phyloP scores from a whole-genome alignment of 2,329 filamentous ascomycete species.

The Metarhizium rileyi region DNA sequence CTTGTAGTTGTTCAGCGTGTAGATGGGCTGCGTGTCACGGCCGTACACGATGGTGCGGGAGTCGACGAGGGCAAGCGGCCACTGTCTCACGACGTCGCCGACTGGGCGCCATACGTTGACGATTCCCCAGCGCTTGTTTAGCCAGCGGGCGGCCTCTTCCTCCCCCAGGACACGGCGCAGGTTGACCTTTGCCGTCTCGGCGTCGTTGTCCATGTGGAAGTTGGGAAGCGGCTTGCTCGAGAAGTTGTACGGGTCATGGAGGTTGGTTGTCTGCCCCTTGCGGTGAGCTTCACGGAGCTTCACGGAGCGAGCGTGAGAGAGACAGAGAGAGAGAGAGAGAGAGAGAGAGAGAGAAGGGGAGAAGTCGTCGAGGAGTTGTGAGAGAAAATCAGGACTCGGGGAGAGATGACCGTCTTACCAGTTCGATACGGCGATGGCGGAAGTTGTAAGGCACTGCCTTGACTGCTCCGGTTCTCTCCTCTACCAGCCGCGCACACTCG shows the following conservation, averaged over 20 bases:
- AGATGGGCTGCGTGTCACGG: conserved; percentile 1
- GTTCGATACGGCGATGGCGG: background rate
- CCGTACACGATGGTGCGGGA: background rate
- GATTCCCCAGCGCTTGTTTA: conserved; percentile 3
- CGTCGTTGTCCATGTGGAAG: conserved; percentile 6
- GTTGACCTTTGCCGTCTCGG: conserved; percentile 3
- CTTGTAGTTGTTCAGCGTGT: conserved; percentile 4
- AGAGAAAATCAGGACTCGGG: too few species aligned
- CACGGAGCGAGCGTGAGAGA: too few species aligned
- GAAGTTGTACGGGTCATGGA: conserved; percentile 4
- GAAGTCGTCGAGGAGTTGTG: too few species aligned
- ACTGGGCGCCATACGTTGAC: conserved; percentile 4
- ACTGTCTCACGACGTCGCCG: conserved; percentile 1
- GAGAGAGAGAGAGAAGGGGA: too few species aligned
- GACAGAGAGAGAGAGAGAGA: too few species aligned
- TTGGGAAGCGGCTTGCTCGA: conserved; percentile 3
- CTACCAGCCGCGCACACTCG: conserved; percentile 1
- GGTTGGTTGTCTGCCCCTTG: background rate
- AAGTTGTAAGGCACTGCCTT: background rate
- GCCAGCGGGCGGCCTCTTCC: conserved; percentile 1
- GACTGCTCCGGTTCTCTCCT: background rate
- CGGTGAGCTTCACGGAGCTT: too few species aligned
- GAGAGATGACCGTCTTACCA: background rate
- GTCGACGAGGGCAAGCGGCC: background rate
- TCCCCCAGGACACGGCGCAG: conserved; percentile 1